Evolutionary conservation across 768 basidiomycete genomes (phyloP).

Genomic region (Trametes cinnabarina): DNA sequence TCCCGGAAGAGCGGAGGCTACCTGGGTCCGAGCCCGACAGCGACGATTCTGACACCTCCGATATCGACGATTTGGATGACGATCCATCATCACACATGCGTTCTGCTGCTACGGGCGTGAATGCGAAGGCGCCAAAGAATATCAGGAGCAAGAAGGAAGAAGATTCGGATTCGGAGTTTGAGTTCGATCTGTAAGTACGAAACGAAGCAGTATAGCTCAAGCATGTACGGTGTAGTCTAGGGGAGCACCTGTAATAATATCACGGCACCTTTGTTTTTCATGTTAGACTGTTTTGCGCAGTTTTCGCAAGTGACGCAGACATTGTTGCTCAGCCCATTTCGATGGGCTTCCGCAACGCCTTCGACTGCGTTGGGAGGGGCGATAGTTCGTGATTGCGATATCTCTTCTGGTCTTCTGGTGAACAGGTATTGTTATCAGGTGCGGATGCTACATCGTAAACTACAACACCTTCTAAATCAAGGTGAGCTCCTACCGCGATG

Average conservation of each 20-base stretch:
- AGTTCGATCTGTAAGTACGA: slow-evolving; percentile 30
- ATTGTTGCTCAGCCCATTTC: too few relatives aligned
- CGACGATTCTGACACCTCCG: slow-evolving; percentile 35
- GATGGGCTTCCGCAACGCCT: too few relatives aligned
- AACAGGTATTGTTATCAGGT: too few relatives aligned
- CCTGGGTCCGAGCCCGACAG: slow-evolving; percentile 17
- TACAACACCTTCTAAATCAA: slow-evolving; percentile 6
- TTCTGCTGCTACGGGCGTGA: slow-evolving; percentile 58
- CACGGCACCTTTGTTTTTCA: too few relatives aligned
- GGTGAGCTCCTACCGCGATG: not conserved
- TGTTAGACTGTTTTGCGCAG: too few relatives aligned
- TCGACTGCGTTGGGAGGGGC: too few relatives aligned
- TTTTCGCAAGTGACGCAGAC: too few relatives aligned
- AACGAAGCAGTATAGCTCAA: not conserved
- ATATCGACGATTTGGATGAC: slow-evolving; percentile 47
- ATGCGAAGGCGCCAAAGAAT: slow-evolving; percentile 51
- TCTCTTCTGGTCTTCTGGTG: too few relatives aligned
- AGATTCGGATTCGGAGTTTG: slow-evolving; percentile 82
- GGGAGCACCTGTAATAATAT: too few relatives aligned
- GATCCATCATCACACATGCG: slow-evolving; percentile 54
- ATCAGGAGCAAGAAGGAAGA: slow-evolving; percentile 56
- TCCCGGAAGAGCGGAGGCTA: slow-evolving; percentile 49
- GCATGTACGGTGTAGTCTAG: not conserved
- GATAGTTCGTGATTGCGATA: too few relatives aligned
- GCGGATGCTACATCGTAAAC: not conserved